Evolutionary conservation across 2,329 filamentous ascomycete species (phyloP), one percentile per base, ranked within the genome.

Genomic region (Cladosporium oxysporum): DNA sequence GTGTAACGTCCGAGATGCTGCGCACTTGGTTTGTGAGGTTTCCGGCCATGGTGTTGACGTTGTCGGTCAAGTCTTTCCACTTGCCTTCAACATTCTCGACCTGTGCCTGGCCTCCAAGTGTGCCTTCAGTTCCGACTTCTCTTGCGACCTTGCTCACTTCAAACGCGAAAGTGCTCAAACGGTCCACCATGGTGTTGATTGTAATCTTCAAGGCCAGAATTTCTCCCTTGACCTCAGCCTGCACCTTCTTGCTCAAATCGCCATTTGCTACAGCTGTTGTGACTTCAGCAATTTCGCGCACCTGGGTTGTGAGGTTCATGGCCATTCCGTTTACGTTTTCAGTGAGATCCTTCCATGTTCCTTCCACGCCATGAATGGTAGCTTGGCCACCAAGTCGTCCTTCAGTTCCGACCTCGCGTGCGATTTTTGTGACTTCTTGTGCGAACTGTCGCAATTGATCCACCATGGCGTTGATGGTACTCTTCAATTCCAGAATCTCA

Each of bases 1-100:
- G 93, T 1, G 93, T 97, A 74, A 97, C 93, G 65, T 93, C 91
- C 1, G 93, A 97, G 67, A 97, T 97, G 81, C 91, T 92, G 78
- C 93, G 88, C 72, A 97, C 93, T 81, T 92, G 83, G 58, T 79
- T 76, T 7, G 86, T 89, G 72, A 89, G 76, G 74, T 89, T 89
- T 71, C 86, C 84, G 53, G 86, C 86, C 86, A 88, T 88, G 66
- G 85, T 88, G 78, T 89, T 89, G 77, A 89, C 87, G 70, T 89
- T 88, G 78, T 88, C 86, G 49, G 87, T 89, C 59, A 89, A 77
- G 71, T 88, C 86, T 73, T 88, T 88, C 86, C 86, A 89, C 77
- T 88, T 88, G 74, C 86, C 86, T 78, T 88, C 85, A 33, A 89
- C 86, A 68, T 88, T 87, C 72, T 87, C 84, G 23, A 89, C 86